Percentiles rank a stretch among this genome's conserved stretches.
Conservation (phyloP, 768 basidiomycete genomes). For the Artomyces pyxidatus region DNA sequence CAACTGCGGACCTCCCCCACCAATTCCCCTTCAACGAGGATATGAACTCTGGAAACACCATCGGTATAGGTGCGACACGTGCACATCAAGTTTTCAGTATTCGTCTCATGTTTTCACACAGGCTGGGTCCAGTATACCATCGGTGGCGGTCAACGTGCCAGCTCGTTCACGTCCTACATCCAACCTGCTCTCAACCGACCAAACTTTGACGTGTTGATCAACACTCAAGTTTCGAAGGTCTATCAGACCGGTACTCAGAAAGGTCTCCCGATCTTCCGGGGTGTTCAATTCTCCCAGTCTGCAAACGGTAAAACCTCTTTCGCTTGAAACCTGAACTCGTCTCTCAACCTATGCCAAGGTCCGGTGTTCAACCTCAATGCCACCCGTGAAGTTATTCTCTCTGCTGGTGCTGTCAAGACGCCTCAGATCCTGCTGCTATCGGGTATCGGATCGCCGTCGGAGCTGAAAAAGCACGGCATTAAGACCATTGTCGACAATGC, state of each 20-base stretch:
- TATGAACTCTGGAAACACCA: slow-evolving; percentile 32
- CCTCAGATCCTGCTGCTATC: slow-evolving; percentile 3
- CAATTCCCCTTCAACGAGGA: slow-evolving; percentile 36
- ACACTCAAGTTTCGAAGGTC: slow-evolving; percentile 1
- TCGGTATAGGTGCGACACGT: slow-evolving; percentile 37
- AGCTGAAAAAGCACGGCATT: neutral
- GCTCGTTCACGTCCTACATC: slow-evolving; percentile 3
- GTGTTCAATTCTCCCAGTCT: neutral
- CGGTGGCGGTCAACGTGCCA: slow-evolving; percentile 2
- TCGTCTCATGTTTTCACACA: neutral
- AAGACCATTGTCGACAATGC: neutral
- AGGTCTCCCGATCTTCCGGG: slow-evolving; percentile 1
- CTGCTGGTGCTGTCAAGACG: neutral
- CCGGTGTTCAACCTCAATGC: neutral
- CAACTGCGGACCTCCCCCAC: slow-evolving; percentile 26
- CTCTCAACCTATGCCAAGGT: neutral
- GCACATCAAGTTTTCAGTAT: neutral
- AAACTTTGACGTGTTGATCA: slow-evolving; percentile 3
- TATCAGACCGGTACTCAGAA: neutral
- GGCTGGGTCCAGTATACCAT: slow-evolving; percentile 1
- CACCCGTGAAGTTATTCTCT: neutral
- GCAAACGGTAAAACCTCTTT: neutral
- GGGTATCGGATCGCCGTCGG: neutral
- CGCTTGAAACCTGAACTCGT: neutral
- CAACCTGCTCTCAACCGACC: neutral